These are phyloP conservation scores for Smittium mucronatum DNA, from an alignment of 371 early-diverging fungal genomes.

Conservation along the genomic window DNA sequence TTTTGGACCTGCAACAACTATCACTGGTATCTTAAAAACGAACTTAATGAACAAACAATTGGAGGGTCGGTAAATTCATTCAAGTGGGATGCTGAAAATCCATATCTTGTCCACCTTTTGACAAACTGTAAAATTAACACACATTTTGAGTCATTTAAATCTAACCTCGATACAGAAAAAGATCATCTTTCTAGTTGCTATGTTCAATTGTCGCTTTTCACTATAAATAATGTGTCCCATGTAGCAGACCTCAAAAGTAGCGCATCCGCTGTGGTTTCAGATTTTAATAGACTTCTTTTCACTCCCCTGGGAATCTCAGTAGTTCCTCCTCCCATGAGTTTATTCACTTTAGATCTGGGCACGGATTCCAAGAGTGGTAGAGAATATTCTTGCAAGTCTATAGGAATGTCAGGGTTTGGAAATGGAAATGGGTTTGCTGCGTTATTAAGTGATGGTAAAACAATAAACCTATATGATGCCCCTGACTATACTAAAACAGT, in stretches of 20 bases:
- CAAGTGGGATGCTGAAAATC: conserved; percentile 32
- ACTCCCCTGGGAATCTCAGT: conserved; percentile 80
- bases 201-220: conserved; percentile 14
- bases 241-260: conserved; percentile 15
- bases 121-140: background rate
- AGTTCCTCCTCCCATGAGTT: conserved; percentile 89
- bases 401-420: conserved; percentile 38
- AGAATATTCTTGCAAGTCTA: conserved; percentile 39
- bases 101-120: conserved; percentile 17
- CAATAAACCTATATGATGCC: conserved; percentile 15
- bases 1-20: conserved; percentile 89
- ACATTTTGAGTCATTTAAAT: background rate
- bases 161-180: background rate
- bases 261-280: conserved; percentile 24
- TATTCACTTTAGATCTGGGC: conserved; percentile 15
- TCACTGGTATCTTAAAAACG: conserved; percentile 91
- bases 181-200: conserved; percentile 4
- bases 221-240: conserved; percentile 14
- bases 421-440: conserved; percentile 56
- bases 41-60: conserved; percentile 20
- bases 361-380: conserved; percentile 15
- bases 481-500: conserved; percentile 2
- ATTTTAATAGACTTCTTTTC: conserved; percentile 29
- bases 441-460: conserved; percentile 33
- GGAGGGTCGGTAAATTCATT: conserved; percentile 12